phyloP scores from a whole-genome alignment of 176 grass and related monocot species.

The Eleusine coracana region DNA sequence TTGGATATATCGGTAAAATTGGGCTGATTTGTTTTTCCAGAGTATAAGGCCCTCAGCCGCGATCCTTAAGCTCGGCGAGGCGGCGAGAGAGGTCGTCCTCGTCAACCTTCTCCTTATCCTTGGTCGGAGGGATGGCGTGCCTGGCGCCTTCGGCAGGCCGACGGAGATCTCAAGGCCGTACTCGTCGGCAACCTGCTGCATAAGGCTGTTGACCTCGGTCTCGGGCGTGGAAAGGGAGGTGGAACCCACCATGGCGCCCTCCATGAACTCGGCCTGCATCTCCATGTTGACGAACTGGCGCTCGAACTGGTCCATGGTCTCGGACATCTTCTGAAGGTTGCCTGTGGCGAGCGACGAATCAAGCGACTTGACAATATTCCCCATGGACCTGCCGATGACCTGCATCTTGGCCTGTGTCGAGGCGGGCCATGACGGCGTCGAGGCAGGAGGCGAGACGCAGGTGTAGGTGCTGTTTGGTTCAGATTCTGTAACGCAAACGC shows the following conservation, averaged over 20 bases:
- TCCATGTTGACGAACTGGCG: conserved; percentile 96
- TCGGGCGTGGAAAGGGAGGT: conserved; percentile 94
- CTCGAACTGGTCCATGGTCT: conserved; percentile 96
- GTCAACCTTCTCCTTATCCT: conserved; percentile 91
- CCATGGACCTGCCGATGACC: conserved; percentile 93
- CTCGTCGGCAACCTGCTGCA: conserved; percentile 96
- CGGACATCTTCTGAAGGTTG: conserved; percentile 98
- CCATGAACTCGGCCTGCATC: conserved; percentile 99
- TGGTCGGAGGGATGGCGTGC: conserved; percentile 70
- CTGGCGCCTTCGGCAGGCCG: conserved; percentile 75
- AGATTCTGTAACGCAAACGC: no score
- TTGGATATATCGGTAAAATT: no score
- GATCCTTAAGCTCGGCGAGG: conserved; percentile 78
- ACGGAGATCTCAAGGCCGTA: conserved; percentile 95
- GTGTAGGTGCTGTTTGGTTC: no score
- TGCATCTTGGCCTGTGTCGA: conserved; percentile 99
- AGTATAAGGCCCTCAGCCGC: conserved; percentile 33
- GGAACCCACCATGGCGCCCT: conserved; percentile 89
- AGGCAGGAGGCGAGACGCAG: conserved; percentile 89
- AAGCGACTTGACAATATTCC: conserved; percentile 79
- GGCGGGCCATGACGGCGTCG: conserved; percentile 88
- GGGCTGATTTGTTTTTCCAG: no score
- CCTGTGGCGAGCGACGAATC: conserved; percentile 74
- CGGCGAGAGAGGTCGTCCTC: conserved; percentile 87
- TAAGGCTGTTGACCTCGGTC: conserved; percentile 95